Base-by-base conservation (phyloP, 2,329 filamentous ascomycete genomes). In the Aureobasidium sp. region DNA sequence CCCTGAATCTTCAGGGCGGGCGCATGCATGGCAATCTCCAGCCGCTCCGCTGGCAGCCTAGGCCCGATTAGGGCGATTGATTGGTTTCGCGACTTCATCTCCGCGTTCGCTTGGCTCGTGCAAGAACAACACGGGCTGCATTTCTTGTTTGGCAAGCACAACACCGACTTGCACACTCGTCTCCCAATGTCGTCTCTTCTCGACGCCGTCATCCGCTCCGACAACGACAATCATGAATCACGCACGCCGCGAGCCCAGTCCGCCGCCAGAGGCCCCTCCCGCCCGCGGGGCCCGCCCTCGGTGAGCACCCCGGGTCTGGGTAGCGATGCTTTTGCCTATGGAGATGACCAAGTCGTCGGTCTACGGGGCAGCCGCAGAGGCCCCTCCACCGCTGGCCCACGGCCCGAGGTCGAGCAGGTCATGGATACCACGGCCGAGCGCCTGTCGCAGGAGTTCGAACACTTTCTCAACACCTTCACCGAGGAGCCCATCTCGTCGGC, bases 341-440 rank as follows among this genome's bases (percentile, higher is more conserved):
- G 82, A 34, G 85, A 87, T 67, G 85, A 87, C 68, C 82, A 86
- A 66, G 75, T 86, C 4, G 81, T 85, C 14, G 83, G 82, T 20
- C 72, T 77, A 25, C 78, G 80, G 67, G 78, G 78, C n/a, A 77
- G 79, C 62, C 69, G 75, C 42, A 76, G 75, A 62, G 48, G 49
- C 25, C 49, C 60, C 1, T 67, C 69, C 27, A 67, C 73, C 44
- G 73, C 79, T 63, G 74, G 72, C 0, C 79, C 81, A 62, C 79
- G 82, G 11, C 73, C 78, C 59, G 83, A 84, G 47, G 82, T 94
- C 36, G 85, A 88, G 6, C 82, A 84, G 63, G 89, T 93, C 7
- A 86, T 91, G 65, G 90, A 95, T 74, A 82, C 82, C 63, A 87
- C 90, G 55, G 90, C 88, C 65, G 81, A 90, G 66, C 84, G 87